Conservation (phyloP, 1,284 basidiomycete species). For the Ganoderma sp. region DNA sequence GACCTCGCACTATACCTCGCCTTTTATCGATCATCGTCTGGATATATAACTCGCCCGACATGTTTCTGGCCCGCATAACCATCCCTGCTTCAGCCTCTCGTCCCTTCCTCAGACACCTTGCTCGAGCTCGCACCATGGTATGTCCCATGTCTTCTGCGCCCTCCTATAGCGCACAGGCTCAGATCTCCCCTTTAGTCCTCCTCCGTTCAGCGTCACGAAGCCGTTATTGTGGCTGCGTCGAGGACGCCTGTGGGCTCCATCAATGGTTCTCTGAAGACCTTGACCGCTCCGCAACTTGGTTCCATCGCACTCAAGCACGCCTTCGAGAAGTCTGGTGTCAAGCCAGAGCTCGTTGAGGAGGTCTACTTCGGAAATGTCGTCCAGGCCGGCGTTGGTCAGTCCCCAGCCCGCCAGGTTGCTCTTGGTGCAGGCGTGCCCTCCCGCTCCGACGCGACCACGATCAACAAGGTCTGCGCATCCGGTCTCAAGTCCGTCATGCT, state of each 20-base stretch:
- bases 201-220: constrained; percentile 60
- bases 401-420: constrained; percentile 94
- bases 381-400: constrained; percentile 95
- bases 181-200: constrained; percentile 35
- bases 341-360: constrained; percentile 88
- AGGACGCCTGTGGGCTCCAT: constrained; percentile 96
- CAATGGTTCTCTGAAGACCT: constrained; percentile 86
- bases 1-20: constrained; percentile 27
- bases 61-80: constrained; percentile 45
- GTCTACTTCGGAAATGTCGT: constrained; percentile 97
- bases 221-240: constrained; percentile 93
- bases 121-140: constrained; percentile 46
- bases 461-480: constrained; percentile 99
- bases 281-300: constrained; percentile 93
- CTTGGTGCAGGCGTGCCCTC: constrained; percentile 84
- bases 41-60: constrained; percentile 40
- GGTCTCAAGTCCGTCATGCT: constrained; percentile 96
- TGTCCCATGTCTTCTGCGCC: constrained; percentile 19
- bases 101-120: constrained; percentile 44
- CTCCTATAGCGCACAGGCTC: neutral
- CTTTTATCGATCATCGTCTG: constrained; percentile 36
- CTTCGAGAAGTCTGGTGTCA: constrained; percentile 79
- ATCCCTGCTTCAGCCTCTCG: constrained; percentile 47
- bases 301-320: constrained; percentile 90
- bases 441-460: constrained; percentile 94